Conservation (phyloP, 2,329 filamentous ascomycete species). For the Cadophora sp. region DNA sequence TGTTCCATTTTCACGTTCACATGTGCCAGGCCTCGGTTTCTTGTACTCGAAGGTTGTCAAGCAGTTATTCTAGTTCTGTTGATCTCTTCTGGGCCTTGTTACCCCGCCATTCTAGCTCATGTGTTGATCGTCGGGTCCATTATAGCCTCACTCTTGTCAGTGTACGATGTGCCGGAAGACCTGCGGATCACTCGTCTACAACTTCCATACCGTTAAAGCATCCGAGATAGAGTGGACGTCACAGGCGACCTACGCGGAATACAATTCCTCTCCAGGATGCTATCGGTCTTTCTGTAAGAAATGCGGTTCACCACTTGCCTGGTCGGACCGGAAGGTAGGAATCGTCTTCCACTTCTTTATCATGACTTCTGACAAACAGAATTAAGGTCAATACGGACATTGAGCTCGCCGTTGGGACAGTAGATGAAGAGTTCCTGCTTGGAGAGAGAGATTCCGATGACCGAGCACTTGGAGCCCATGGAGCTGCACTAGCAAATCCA, state of each 20-base stretch:
- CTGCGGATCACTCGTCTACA: conserved; percentile 55
- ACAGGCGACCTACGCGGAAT: conserved; percentile 45
- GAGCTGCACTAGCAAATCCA: conserved; percentile 49
- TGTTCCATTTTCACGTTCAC: conserved; percentile 9
- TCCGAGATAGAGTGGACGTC: conserved; percentile 46
- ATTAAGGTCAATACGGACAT: conserved; percentile 41
- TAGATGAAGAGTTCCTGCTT: conserved; percentile 54
- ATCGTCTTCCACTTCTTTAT: too few species aligned
- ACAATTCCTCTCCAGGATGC: conserved; percentile 49
- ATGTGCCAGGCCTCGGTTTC: conserved; percentile 7
- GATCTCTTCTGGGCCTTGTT: conserved; percentile 11
- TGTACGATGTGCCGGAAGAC: conserved; percentile 62
- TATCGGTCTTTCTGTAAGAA: conserved; percentile 56
- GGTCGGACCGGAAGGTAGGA: conserved; percentile 43
- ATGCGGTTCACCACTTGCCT: conserved; percentile 59
- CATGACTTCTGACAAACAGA: neutral
- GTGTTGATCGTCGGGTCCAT: neutral
- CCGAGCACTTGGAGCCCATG: conserved; percentile 44
- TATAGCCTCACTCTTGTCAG: conserved; percentile 56
- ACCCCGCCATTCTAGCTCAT: neutral
- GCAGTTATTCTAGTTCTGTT: conserved; percentile 4
- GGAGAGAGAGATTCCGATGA: conserved; percentile 31
- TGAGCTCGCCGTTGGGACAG: conserved; percentile 51
- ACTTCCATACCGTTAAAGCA: conserved; percentile 49
- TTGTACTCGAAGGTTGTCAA: neutral